These are phyloP conservation scores for Aspergillus udagawae DNA, from an alignment of 2,329 filamentous ascomycete species.

Conservation along the genomic window DNA sequence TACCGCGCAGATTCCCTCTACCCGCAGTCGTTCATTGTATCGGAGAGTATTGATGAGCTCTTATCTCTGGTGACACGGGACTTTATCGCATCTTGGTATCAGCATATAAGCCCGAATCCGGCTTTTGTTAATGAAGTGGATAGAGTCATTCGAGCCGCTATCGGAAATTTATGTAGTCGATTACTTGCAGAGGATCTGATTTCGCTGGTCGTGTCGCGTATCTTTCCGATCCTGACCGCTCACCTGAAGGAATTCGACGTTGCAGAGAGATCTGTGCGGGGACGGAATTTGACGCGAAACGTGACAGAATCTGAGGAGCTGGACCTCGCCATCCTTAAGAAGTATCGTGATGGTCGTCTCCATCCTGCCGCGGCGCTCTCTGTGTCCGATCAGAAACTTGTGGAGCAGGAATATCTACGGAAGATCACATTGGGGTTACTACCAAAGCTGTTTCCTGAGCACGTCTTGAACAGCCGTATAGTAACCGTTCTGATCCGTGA, in stretches of 20 bases:
- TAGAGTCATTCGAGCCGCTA: constrained; percentile 66
- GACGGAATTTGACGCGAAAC: constrained; percentile 79
- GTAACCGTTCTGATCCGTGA: constrained; percentile 80
- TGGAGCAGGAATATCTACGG: constrained; percentile 86
- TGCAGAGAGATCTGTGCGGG: constrained; percentile 80
- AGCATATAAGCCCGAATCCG: constrained; percentile 73
- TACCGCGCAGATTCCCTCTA: constrained; percentile 70
- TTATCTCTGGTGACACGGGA: constrained; percentile 74
- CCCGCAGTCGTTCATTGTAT: constrained; percentile 71
- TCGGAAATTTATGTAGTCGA: constrained; percentile 67
- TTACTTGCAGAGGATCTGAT: constrained; percentile 75
- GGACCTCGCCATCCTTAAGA: constrained; percentile 90
- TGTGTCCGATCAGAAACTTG: constrained; percentile 76
- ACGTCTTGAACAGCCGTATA: constrained; percentile 71
- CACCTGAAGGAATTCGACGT: constrained; percentile 90
- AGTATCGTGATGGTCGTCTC: constrained; percentile 82
- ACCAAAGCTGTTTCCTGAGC: constrained; percentile 68
- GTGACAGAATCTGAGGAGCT: constrained; percentile 96
- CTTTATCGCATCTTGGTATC: constrained; percentile 87
- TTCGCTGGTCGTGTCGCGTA: constrained; percentile 72
- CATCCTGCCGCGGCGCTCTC: constrained; percentile 81
- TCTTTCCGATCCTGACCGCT: constrained; percentile 82
- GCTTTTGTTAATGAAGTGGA: constrained; percentile 86
- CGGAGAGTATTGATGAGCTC: constrained; percentile 72
- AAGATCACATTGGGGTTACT: constrained; percentile 68